Evolutionary conservation across 2,329 filamentous ascomycete genomes (phyloP), one percentile per base, ranked within the genome.

Genomic region (Dactylonectria estremocensis): DNA sequence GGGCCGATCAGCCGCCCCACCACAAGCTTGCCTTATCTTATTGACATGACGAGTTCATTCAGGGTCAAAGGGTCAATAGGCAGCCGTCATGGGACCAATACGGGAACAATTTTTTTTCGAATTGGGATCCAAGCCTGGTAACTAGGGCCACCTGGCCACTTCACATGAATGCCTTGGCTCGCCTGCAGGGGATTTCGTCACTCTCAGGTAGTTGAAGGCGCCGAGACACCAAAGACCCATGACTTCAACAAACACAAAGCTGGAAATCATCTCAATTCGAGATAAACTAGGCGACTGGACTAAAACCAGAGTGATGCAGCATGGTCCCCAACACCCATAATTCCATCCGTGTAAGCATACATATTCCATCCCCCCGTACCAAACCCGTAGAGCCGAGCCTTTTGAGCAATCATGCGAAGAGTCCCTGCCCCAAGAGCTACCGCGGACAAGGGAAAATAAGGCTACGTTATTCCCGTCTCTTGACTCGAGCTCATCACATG

Each of bases 301-400:
- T 33, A 69, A 67, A 67, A 54, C 66, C 52, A 54, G 57, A 70
- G 66, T 66, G 67, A 48, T 63, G 70, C 67, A 72, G 67, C 67
- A 70, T 65, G 50, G 63, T 57, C 69, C 66, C 69, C 65, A 74
- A 74, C 66, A 74, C 71, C 73, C 67, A 66, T 67, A 69, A 64
- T 69, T 66, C 64, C 69, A 65, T 67, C 55, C 55, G 60, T 53
- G 48, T 33, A 50, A 72, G 61, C 24, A 28, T 28, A 53, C 68
- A 68, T 66, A 66, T 65, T 64, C 72, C 70, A 52, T 70, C 40
- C 59, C 66, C 65, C 68, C 60, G 67, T 60, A 50, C 55, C 64
- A 52, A 48, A 64, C 60, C 55, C 66, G 63, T 59, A 65, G 48
- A 68, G 59, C 70, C 64, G 61, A 72, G 70, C 61, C 31, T 53